phyloP scores from a whole-genome alignment of 768 basidiomycete genomes.

The Candolleomyces aberdarensis region DNA sequence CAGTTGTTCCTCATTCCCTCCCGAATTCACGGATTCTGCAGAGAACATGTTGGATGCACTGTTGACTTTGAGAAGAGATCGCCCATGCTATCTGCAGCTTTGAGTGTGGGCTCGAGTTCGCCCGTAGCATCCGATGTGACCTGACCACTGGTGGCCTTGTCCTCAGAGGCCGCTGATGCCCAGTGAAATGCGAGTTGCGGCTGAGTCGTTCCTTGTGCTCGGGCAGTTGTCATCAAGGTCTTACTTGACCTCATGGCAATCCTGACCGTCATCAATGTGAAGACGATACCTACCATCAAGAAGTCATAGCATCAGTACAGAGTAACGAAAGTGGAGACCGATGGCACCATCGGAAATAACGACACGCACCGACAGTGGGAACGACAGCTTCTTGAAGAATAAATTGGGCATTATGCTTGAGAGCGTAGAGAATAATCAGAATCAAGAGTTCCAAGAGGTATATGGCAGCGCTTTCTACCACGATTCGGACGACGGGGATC shows the following conservation, averaged over 20 bases:
- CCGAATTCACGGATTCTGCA: no score
- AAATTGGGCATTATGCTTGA: constrained; percentile 12
- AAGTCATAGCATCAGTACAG: background rate
- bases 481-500: constrained; percentile 13
- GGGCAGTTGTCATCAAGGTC: constrained; percentile 1
- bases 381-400: constrained; percentile 6
- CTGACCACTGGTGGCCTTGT: background rate
- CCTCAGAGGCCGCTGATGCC: background rate
- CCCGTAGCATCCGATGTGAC: background rate
- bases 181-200: background rate
- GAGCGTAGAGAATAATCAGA: constrained; percentile 14
- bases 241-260: background rate
- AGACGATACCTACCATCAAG: background rate
- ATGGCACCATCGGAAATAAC: background rate
- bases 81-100: background rate
- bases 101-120: background rate
- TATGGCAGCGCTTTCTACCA: constrained; percentile 15
- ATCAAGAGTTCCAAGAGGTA: constrained; percentile 12
- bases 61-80: no score
- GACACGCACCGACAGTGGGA: constrained; percentile 3
- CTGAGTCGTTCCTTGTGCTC: background rate
- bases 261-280: constrained; percentile 1
- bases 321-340: no score
- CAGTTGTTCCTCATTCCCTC: no score
- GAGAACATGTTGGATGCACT: no score